Evolutionary conservation across 805 yeast genomes (phyloP).

Genomic region (Zygotorulaspora chibaensis): DNA sequence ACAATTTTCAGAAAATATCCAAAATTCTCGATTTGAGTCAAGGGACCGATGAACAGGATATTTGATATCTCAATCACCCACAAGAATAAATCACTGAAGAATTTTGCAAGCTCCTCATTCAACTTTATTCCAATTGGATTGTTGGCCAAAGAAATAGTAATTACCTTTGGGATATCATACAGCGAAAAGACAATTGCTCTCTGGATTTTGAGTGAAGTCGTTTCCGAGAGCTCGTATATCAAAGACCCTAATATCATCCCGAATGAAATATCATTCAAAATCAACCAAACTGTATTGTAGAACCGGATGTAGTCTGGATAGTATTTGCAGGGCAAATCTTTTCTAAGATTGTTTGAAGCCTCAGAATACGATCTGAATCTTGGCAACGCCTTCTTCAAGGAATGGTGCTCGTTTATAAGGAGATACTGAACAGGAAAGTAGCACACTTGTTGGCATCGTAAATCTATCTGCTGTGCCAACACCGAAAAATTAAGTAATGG

Average conservation of each 20-base stretch:
- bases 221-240: conserved; percentile 38
- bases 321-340: conserved; percentile 40
- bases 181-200: conserved; percentile 16
- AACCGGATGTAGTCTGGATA: conserved; percentile 67
- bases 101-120: conserved; percentile 77
- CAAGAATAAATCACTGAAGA: conserved; percentile 77
- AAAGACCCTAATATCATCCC: conserved; percentile 60
- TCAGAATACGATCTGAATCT: conserved; percentile 14
- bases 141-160: conserved; percentile 71
- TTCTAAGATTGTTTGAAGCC: conserved; percentile 16
- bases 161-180: conserved; percentile 42
- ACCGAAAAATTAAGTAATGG: conserved; percentile 42
- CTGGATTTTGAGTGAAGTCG: conserved; percentile 38
- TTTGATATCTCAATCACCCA: conserved; percentile 81
- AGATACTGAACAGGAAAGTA: conserved; percentile 77
- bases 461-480: conserved; percentile 72
- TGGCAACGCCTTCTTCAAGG: conserved; percentile 14
- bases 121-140: conserved; percentile 94
- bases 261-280: conserved; percentile 71
- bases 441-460: conserved; percentile 69
- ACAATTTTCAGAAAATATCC: conserved; percentile 33
- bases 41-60: conserved; percentile 21
- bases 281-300: conserved; percentile 85
- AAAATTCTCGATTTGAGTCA: conserved; percentile 23
- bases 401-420: conserved; percentile 38